Evolutionary conservation across 164 flowering plant genomes (phyloP).

Genomic region (Sedum album): DNA sequence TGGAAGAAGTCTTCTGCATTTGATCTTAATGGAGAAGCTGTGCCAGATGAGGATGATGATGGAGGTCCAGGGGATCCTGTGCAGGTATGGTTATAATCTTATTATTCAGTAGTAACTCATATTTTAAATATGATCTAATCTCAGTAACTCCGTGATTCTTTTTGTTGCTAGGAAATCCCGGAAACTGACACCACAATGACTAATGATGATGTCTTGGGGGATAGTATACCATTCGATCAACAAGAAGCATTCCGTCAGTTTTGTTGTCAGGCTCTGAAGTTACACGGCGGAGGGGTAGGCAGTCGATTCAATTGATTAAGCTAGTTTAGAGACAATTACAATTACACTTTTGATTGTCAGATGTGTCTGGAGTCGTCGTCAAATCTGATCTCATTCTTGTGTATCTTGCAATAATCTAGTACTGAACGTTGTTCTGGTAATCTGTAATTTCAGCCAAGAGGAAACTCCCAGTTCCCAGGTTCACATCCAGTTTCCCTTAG

Average conservation of each 20-base stretch:
- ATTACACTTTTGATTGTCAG: not conserved
- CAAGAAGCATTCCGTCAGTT: slow-evolving; percentile 45
- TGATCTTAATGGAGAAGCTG: slow-evolving; percentile 95
- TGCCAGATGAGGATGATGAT: slow-evolving; percentile 89
- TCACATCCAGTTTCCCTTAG: slow-evolving; percentile 92
- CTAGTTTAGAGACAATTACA: not conserved
- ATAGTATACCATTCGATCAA: slow-evolving; percentile 74
- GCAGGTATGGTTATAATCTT: slow-evolving; percentile 27
- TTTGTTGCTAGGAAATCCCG: slow-evolving; percentile 42
- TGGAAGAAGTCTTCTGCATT: slow-evolving; percentile 92
- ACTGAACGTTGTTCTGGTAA: not conserved
- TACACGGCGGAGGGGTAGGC: slow-evolving; percentile 42
- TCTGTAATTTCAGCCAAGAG: slow-evolving; percentile 42
- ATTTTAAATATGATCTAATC: not conserved
- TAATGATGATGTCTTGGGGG: slow-evolving; percentile 94
- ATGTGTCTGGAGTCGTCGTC: not conserved
- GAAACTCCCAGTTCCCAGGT: slow-evolving; percentile 67
- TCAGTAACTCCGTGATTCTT: not conserved
- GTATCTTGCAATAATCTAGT: not conserved
- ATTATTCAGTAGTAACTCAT: not conserved
- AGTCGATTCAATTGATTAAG: slow-evolving; percentile 1
- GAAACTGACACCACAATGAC: slow-evolving; percentile 45
- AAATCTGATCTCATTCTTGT: not conserved
- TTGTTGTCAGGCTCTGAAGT: slow-evolving; percentile 54
- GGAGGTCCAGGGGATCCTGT: slow-evolving; percentile 42